Percentiles rank a stretch among this genome's conserved stretches.
Evolutionary conservation across 2,329 filamentous ascomycete species (phyloP).

Genomic region (Xylariales sp.): DNA sequence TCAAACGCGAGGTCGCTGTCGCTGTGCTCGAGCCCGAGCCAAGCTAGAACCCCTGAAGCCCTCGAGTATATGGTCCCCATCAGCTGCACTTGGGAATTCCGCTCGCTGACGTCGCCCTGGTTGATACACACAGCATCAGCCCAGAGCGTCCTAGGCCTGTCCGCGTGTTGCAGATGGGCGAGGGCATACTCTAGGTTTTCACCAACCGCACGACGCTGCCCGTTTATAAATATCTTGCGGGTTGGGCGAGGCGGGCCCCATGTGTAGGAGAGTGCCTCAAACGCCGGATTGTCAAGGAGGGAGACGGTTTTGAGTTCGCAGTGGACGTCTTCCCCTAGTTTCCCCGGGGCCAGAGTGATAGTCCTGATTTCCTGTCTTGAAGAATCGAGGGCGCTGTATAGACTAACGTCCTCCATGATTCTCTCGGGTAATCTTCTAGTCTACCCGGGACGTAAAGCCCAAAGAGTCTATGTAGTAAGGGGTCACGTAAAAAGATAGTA

Average conservation of each 20-base stretch:
- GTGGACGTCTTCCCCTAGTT: not conserved
- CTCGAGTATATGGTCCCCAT: conserved; percentile 1
- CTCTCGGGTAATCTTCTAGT: not conserved
- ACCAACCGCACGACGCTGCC: not conserved
- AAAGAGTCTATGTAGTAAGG: too few relatives aligned
- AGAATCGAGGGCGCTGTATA: not conserved
- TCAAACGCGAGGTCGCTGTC: conserved; percentile 4
- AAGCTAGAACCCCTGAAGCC: not conserved
- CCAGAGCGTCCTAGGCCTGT: not conserved
- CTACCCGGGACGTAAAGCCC: too few relatives aligned
- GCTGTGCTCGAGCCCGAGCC: not conserved
- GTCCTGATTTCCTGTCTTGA: conserved; percentile 1
- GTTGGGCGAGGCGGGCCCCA: not conserved
- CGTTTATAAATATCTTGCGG: not conserved
- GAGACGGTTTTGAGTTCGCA: not conserved
- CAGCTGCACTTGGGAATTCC: not conserved
- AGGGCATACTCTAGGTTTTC: conserved; percentile 1
- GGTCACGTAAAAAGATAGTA: too few relatives aligned
- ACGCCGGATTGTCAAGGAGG: not conserved
- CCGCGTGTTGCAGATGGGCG: not conserved
- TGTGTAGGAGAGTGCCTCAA: not conserved
- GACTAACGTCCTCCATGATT: not conserved
- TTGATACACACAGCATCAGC: not conserved
- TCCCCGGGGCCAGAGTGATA: not conserved
- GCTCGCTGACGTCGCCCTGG: not conserved